These are phyloP conservation scores for Talaromyces amestolkiae DNA, from an alignment of 2,329 filamentous ascomycete genomes.

Conservation along the genomic window DNA sequence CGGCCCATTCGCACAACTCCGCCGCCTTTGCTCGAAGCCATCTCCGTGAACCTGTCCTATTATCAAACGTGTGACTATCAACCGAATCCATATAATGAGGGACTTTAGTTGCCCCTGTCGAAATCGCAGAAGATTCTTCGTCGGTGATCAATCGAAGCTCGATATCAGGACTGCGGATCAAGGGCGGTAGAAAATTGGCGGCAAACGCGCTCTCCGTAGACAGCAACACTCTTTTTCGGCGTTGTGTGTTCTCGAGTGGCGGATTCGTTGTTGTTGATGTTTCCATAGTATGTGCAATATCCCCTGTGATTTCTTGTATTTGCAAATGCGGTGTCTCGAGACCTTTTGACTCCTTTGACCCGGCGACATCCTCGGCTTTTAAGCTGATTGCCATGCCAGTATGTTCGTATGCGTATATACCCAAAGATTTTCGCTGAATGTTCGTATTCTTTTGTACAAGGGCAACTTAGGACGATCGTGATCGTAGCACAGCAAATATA, in stretches of 20 bases:
- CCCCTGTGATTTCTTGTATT: background rate
- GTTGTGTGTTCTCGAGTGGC: slow-evolving; percentile 6
- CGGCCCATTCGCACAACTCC: slow-evolving; percentile 81
- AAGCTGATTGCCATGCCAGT: slow-evolving; percentile 24
- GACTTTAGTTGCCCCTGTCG: slow-evolving; percentile 38
- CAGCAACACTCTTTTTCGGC: slow-evolving; percentile 34
- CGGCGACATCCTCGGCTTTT: slow-evolving; percentile 4
- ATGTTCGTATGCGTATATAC: background rate
- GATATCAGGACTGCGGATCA: slow-evolving; percentile 39
- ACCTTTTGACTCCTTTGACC: slow-evolving; percentile 8
- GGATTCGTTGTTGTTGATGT: slow-evolving; percentile 2
- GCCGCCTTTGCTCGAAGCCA: slow-evolving; percentile 45
- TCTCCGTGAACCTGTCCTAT: slow-evolving; percentile 37
- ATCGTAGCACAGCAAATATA: background rate
- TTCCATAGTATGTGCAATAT: slow-evolving; percentile 1
- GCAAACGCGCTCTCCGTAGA: slow-evolving; percentile 43
- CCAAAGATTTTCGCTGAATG: background rate
- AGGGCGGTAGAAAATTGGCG: slow-evolving; percentile 37
- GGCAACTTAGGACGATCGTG: background rate
- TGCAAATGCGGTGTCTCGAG: background rate
- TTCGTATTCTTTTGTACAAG: background rate
- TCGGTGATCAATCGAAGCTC: slow-evolving; percentile 45
- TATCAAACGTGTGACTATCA: slow-evolving; percentile 39
- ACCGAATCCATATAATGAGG: slow-evolving; percentile 43
- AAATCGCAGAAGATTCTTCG: slow-evolving; percentile 36